Base-by-base conservation (phyloP, 1,284 basidiomycete species). In the Ganoderma multipileum region DNA sequence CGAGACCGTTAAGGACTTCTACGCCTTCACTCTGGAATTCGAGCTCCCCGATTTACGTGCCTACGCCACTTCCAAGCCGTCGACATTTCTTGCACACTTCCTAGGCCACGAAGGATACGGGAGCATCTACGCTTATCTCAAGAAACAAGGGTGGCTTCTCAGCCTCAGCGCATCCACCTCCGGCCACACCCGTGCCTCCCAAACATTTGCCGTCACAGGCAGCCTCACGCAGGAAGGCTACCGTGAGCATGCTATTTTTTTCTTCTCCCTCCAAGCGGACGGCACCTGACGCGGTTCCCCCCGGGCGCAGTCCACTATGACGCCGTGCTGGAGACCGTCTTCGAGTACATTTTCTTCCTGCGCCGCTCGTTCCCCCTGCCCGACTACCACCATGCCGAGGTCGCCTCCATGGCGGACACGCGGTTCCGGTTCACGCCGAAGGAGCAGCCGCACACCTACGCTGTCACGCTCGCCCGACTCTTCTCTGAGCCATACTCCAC, bases 31-130 rank as follows among this genome's bases (percentile, higher is more conserved):
- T 70, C 78, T 93, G 58, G 79, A 83, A 2, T 91, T 90, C 80
- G 83, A 83, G 18, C 82, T 89, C 70, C 87, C 88, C 6, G 88
- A 90, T 73, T 84, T 90, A 69, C 77, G 79, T 3, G 82, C 84
- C 3, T 80, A 86, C 47, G 89, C 84, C 77, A 73, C 80, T 38
- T 80, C 83, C 52, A 87, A 85, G 83, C 90, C 91, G 0, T 83
- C 82, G 7, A 80, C 83, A 64, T 87, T 89, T 76, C 74, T 92
- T n/a, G 83, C 84, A 8, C 90, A 92, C 77, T 87, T 91, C 74
- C 77, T 92, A 60, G 91, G 90, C 0, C 91, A 93, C 77, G 91
- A 93, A 77, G 90, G 91, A 3, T 82, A 84, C 30, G 91, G 91
- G 1, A 90, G 88, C 14, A 79, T 91, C 61, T 82, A 88, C 60